Evolutionary conservation across 306 rosid genomes (phyloP), one percentile per base, ranked within the genome.

Genomic region (Notholithocarpus densiflorus): DNA sequence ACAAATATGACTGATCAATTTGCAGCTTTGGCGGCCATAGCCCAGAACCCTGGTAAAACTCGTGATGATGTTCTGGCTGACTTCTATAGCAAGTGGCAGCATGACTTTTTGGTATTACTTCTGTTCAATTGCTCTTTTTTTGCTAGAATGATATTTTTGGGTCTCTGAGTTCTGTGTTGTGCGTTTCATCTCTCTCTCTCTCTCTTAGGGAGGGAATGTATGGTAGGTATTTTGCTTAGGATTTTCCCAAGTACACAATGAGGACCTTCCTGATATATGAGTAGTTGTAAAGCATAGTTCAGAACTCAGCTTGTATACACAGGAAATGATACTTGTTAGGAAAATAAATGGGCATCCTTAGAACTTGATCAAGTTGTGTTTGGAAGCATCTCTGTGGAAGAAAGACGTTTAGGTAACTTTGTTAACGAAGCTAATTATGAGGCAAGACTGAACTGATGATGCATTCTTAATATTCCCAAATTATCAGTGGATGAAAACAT

Each of bases 1-100:
- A 89, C 98, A 83, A 96, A 96, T 88, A 93, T 96, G 99, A 96
- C 99, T 0, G 99, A 96, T 27, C 99, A 96, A 76, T 91, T 96
- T 83, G 91, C 98, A 68, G 99, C 99, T 75, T 83, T 96, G 88
- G 96, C 89, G 26, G 98, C 99, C 71, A 70, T 93, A 71, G 90
- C 92, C 37, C 99, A 96, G 84, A 93, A 81, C 78, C 92, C 99
- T 68, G 96, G 99, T 71, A 83, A 93, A 90, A 81, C 82, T 74
- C 97, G 96, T 53, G 98, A 96, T 73, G 91, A 89, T 68, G 86
- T 89, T 83, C 90, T 96, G 74, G 96, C 92, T 6, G 93, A 96
- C 86, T 96, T 96, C 84, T 96, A 89, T 71, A 45, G 40, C 86
- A 93, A 89, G 89, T 96, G 99, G 99, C 92, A 96, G 85, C 79